Evolutionary conservation across 306 rosid genomes (phyloP).

Genomic region (Prunus kanzakura): DNA sequence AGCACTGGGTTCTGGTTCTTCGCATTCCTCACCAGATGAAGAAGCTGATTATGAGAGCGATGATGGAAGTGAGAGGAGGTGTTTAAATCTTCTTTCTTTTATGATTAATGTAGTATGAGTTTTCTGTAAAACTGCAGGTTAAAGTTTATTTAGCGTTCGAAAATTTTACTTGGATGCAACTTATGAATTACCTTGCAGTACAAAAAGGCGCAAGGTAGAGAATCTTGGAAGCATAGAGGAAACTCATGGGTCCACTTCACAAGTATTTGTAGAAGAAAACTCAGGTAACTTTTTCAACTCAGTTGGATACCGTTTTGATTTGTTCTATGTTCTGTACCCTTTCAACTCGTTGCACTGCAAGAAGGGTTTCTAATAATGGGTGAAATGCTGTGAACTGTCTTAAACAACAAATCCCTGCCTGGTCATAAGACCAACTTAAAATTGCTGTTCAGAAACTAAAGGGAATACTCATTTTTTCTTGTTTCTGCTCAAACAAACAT

Average conservation of each 20-base stretch:
- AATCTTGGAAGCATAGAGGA: not conserved
- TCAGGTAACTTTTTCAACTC: not conserved
- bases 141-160: not conserved
- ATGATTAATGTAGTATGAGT: not conserved
- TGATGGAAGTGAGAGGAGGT: not conserved
- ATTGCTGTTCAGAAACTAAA: not conserved
- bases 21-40: not conserved
- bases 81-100: not conserved
- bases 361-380: not conserved
- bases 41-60: not conserved
- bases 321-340: not conserved
- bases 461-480: not conserved
- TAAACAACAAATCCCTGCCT: not conserved
- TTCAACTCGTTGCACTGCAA: not conserved
- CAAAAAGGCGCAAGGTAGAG: conserved; percentile 17
- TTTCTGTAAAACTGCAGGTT: not conserved
- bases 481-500: not conserved
- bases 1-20: not conserved
- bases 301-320: not conserved
- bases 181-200: conserved; percentile 1
- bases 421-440: no score
- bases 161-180: not conserved
- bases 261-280: not conserved
- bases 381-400: not conserved
- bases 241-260: not conserved